Percentiles rank a stretch among this genome's conserved stretches.
Conservation (phyloP, 129 eudicot species). For the Escallonia rubra region DNA sequence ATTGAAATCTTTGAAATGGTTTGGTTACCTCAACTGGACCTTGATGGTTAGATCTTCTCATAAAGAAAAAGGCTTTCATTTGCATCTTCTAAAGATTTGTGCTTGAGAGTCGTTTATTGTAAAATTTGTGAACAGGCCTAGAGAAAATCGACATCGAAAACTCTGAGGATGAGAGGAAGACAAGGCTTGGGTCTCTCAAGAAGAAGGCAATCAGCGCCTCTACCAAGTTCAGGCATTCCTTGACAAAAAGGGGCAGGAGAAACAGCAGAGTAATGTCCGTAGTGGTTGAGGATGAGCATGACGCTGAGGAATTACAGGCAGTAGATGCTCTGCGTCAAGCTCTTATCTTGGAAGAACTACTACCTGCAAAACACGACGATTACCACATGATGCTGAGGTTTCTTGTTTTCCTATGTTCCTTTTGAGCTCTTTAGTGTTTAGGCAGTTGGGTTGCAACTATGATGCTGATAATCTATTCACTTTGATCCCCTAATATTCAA, state of each 20-base stretch:
- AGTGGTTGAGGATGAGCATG: slow-evolving; percentile 81
- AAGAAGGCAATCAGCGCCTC: slow-evolving; percentile 77
- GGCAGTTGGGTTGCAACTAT: too few relatives aligned
- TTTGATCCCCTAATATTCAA: not conserved
- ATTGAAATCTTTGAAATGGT: too few relatives aligned
- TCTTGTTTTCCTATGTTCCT: not conserved
- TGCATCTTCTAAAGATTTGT: not conserved
- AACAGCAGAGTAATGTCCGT: slow-evolving; percentile 68
- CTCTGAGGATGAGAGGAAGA: slow-evolving; percentile 77
- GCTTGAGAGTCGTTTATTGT: not conserved
- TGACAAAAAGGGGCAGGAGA: slow-evolving; percentile 66
- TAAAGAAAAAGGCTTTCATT: not conserved
- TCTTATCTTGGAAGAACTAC: slow-evolving; percentile 70
- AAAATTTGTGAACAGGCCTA: slow-evolving; percentile 34
- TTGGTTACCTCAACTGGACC: too few relatives aligned
- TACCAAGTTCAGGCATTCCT: slow-evolving; percentile 70
- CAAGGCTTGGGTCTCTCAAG: slow-evolving; percentile 76
- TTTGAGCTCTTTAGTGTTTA: too few relatives aligned
- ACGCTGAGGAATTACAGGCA: slow-evolving; percentile 80
- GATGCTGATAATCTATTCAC: not conserved
- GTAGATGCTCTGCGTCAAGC: slow-evolving; percentile 90
- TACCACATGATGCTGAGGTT: slow-evolving; percentile 91
- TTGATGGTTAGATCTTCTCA: not conserved
- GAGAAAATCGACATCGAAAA: slow-evolving; percentile 52
- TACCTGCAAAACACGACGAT: slow-evolving; percentile 89